A percentile compares a stretch with the other conserved stretches of the same genome.
Evolutionary conservation across 1,139 yeast genomes (phyloP).

Genomic region (Taiozyma sp.): DNA sequence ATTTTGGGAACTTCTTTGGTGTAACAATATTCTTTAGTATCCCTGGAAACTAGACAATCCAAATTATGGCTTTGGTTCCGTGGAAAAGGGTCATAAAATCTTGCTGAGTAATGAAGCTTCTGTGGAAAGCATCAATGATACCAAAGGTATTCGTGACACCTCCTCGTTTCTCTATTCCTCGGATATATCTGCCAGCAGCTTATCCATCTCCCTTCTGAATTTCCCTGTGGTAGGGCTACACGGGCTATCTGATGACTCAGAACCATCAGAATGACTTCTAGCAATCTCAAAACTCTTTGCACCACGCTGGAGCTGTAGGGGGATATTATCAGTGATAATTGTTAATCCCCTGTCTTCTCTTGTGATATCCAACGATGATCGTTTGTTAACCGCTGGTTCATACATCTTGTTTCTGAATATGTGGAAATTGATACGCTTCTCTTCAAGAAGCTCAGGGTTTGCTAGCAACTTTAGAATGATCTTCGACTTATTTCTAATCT

Average conservation of each 20-base stretch:
- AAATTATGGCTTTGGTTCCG: too few species aligned
- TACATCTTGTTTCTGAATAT: conserved; percentile 36
- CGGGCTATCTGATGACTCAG: background rate
- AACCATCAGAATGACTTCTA: conserved; percentile 3
- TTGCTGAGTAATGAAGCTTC: background rate
- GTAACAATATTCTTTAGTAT: too few species aligned
- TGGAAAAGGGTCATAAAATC: too few species aligned
- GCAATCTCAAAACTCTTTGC: conserved; percentile 22
- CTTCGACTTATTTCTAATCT: conserved; percentile 82
- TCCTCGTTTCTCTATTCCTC: conserved; percentile 2
- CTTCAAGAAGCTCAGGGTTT: conserved; percentile 25
- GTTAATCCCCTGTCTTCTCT: conserved; percentile 7
- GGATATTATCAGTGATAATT: conserved; percentile 4
- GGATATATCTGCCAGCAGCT: conserved; percentile 4
- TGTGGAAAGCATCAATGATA: background rate
- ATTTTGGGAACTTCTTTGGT: too few species aligned
- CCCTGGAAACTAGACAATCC: too few species aligned
- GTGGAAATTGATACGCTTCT: conserved; percentile 35
- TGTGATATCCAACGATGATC: conserved; percentile 19
- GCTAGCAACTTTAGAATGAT: conserved; percentile 27
- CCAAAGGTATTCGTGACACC: background rate
- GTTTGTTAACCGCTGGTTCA: conserved; percentile 28
- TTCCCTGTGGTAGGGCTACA: background rate
- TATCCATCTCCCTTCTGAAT: background rate
- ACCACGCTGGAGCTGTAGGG: conserved; percentile 13